Base-by-base conservation (phyloP, 2,329 filamentous ascomycete species). In the Colletotrichum godetiae region DNA sequence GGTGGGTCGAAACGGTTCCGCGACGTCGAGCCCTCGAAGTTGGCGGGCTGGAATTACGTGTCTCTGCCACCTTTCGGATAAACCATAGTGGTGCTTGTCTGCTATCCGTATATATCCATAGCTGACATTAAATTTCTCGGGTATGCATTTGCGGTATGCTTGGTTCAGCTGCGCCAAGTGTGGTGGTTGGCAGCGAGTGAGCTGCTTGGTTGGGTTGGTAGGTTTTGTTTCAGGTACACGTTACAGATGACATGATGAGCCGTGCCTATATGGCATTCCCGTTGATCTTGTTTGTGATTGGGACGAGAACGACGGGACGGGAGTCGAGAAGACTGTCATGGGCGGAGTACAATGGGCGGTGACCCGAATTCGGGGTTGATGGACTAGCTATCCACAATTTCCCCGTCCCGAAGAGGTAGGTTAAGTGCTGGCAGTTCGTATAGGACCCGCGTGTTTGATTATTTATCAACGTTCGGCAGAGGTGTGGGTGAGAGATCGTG, bases 1-100 rank as follows among this genome's bases (percentile, higher is more conserved):
- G 12, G 60, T 58, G 70, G 70, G 59, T 73, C 70, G 66, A 73
- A 70, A 70, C 66, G 70, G 67, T 73, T 70, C 59, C 70, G 66
- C 66, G 70, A 73, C 70, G 46, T 33, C 42, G 10, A 49, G 19
- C 19, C 42, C 42, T 24, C 27, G 42, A 49, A 49, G 42, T 49
- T 49, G 42, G 19, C 42, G 42, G 42, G 42, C 10, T 49, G 42
- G 42, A 22, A 49, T 49, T 49, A 49, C 42, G 42, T 49, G 42
- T 49, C 27, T 49, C 42, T 42, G 15, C 37, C 37, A 42, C 42
- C 19, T 19, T 8, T 49, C 42, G 42, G 42, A 49, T 49, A 49
- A 49, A 19, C 10, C 42, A 22, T 10, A 22, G 19, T 22, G 19
- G 19, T 22, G 2, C 33, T 10, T 35, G 33, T 35, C 7, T 35